These are phyloP conservation scores for Circinella umbellata DNA, from an alignment of 371 early-diverging fungal species.

Conservation along the genomic window DNA sequence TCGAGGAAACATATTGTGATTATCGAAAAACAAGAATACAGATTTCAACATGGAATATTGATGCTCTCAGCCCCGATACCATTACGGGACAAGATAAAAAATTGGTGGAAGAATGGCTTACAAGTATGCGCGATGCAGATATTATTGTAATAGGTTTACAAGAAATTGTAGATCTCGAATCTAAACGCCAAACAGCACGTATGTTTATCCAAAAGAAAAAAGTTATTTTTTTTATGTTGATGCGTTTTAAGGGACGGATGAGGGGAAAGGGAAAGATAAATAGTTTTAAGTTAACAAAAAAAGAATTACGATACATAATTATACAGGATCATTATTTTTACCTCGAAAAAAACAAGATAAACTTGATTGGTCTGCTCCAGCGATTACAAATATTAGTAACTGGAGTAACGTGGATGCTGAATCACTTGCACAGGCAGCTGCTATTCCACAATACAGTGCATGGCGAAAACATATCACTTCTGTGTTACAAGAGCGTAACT, in stretches of 20 bases:
- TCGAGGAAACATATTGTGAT: conserved; percentile 58
- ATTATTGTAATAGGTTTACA: conserved; percentile 87
- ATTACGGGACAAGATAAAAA: conserved; percentile 45
- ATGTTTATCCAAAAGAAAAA: conserved; percentile 23
- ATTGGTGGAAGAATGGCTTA: conserved; percentile 54
- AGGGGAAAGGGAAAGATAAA: background rate
- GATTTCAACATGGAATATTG: conserved; percentile 85
- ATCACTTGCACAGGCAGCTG: conserved; percentile 24
- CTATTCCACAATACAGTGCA: conserved; percentile 55
- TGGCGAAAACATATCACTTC: conserved; percentile 68
- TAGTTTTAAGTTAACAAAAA: too few species aligned
- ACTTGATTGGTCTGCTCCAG: background rate
- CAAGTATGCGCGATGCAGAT: conserved; percentile 65
- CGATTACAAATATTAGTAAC: background rate
- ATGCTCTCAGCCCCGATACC: conserved; percentile 66
- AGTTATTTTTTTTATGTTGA: too few species aligned
- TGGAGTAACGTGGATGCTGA: background rate
- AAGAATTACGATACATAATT: too few species aligned
- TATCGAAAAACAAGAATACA: conserved; percentile 65
- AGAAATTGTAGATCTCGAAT: conserved; percentile 86
- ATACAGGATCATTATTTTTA: conserved; percentile 13
- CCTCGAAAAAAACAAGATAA: conserved; percentile 17
- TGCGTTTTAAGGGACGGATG: too few species aligned
- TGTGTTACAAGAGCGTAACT: conserved; percentile 30
- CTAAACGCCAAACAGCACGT: conserved; percentile 72